Conservation (phyloP, 2,329 filamentous ascomycete species). For the Alternaria rosae region DNA sequence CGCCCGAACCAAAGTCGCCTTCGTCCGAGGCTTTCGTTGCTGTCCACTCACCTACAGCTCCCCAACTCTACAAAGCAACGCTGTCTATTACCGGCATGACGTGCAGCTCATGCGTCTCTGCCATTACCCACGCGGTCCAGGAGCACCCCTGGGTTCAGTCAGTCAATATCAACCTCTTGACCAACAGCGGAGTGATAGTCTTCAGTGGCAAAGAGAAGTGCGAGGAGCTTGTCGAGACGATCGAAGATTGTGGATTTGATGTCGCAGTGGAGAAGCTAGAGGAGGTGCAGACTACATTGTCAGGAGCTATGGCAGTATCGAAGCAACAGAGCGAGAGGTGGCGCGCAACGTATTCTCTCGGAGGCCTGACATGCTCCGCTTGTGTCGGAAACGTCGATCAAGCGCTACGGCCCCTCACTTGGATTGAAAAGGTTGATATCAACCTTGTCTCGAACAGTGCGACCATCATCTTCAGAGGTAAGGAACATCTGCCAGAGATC, state of each 20-base stretch:
- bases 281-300: constrained; percentile 12
- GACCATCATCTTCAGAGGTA: constrained; percentile 58
- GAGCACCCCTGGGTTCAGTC: constrained; percentile 56
- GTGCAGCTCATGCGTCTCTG: constrained; percentile 63
- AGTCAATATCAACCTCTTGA: constrained; percentile 61
- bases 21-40: constrained; percentile 27
- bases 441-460: constrained; percentile 61
- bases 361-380: constrained; percentile 66
- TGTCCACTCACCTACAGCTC: constrained; percentile 14
- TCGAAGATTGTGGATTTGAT: constrained; percentile 59
- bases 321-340: constrained; percentile 36
- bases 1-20: constrained; percentile 17
- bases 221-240: constrained; percentile 56
- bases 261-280: constrained; percentile 47
- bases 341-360: constrained; percentile 59
- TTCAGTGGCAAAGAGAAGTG: constrained; percentile 57
- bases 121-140: constrained; percentile 59
- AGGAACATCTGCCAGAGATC: constrained; percentile 55
- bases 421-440: constrained; percentile 58
- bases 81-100: constrained; percentile 67
- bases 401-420: constrained; percentile 56
- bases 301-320: not conserved
- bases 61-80: constrained; percentile 45
- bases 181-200: constrained; percentile 59
- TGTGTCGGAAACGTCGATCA: constrained; percentile 60